phyloP scores from a whole-genome alignment of 805 yeast genomes.

The Blastobotrys parvus region DNA sequence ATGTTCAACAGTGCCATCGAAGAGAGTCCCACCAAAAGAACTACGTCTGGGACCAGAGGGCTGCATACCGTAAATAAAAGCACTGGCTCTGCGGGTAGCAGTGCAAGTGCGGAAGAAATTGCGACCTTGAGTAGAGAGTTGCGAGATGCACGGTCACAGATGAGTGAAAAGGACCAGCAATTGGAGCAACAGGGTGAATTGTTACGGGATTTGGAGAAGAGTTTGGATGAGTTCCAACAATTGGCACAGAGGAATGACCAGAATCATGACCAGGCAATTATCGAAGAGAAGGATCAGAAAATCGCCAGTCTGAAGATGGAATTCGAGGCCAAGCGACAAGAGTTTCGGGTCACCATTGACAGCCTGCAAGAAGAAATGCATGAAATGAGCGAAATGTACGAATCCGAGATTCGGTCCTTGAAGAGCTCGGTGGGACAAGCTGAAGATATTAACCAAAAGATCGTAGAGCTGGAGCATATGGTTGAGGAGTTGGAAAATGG shows the following conservation, averaged over 20 bases:
- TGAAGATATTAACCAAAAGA: constrained; percentile 16
- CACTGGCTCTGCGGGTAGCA: background rate
- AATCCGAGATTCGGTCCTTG: constrained; percentile 15
- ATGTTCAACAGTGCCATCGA: background rate
- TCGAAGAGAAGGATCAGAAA: constrained; percentile 22
- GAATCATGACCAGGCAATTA: background rate
- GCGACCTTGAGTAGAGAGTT: constrained; percentile 16
- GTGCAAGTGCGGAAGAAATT: constrained; percentile 6
- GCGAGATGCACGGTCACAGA: constrained; percentile 13
- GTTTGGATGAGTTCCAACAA: constrained; percentile 35
- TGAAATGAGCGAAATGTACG: constrained; percentile 17
- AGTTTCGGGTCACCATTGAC: constrained; percentile 26
- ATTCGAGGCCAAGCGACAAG: constrained; percentile 24
- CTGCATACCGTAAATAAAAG: background rate
- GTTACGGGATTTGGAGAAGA: constrained; percentile 39
- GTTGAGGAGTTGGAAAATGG: constrained; percentile 20
- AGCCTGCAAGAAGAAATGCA: constrained; percentile 20
- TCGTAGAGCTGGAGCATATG: constrained; percentile 21
- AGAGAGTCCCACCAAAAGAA: background rate
- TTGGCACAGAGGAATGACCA: constrained; percentile 11
- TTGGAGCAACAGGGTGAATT: constrained; percentile 39
- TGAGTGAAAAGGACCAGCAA: constrained; percentile 23
- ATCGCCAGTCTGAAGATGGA: constrained; percentile 21
- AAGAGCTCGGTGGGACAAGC: constrained; percentile 17
- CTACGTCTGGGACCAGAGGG: background rate